Percentiles rank a stretch among this genome's conserved stretches.
phyloP scores from a whole-genome alignment of 768 basidiomycete genomes.

The Suillus paluster region DNA sequence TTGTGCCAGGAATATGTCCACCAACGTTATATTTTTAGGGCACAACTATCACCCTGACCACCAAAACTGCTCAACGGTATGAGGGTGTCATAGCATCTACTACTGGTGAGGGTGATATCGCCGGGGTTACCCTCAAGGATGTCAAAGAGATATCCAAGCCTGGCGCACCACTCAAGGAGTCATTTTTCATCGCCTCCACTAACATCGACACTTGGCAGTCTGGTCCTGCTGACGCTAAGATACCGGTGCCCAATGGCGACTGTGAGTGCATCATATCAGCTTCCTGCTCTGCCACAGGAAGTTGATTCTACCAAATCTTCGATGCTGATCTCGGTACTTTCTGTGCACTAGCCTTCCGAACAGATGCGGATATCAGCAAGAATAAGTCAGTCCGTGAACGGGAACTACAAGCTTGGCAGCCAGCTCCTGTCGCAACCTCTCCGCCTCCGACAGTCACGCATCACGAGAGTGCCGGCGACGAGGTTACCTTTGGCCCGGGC shows the following conservation, averaged over 20 bases:
- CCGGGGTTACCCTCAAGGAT: conserved; percentile 77
- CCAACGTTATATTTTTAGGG: conserved; percentile 50
- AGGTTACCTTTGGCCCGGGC: conserved; percentile 68
- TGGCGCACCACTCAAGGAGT: conserved; percentile 71
- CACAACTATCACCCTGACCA: conserved; percentile 75
- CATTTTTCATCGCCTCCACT: conserved; percentile 67
- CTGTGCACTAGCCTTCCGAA: conserved; percentile 67
- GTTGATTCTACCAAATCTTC: conserved; percentile 1
- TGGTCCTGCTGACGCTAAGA: conserved; percentile 71
- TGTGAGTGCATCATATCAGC: conserved; percentile 48
- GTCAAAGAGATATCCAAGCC: conserved; percentile 73
- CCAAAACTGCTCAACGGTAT: conserved; percentile 72
- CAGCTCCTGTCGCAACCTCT: conserved; percentile 42
- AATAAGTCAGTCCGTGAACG: conserved; percentile 62
- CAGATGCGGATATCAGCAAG: conserved; percentile 79
- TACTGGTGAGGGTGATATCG: conserved; percentile 63
- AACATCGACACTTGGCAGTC: conserved; percentile 78
- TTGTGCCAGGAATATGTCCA: conserved; percentile 18
- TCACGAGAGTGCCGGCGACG: conserved; percentile 52
- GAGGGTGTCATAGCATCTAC: conserved; percentile 74
- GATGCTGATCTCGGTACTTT: conserved; percentile 20
- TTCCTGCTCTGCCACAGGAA: conserved; percentile 10
- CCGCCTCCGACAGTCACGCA: conserved; percentile 28
- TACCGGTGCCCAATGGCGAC: conserved; percentile 62
- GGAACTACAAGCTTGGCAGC: conserved; percentile 81